These are phyloP conservation scores for Colletotrichum cereale DNA, from an alignment of 2,329 filamentous ascomycete species.

Conservation along the genomic window DNA sequence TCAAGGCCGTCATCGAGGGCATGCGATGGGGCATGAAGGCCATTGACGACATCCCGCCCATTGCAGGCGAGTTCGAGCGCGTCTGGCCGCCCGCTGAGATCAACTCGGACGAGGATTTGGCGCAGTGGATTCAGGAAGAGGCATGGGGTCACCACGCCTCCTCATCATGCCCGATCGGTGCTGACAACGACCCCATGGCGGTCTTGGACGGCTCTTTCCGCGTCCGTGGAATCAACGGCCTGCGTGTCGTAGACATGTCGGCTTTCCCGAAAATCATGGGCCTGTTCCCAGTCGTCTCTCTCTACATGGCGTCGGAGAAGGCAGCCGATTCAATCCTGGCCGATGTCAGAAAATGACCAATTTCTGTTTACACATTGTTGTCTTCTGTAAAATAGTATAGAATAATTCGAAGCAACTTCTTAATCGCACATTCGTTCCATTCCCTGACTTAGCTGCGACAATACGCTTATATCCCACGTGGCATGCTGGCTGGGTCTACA, in stretches of 20 bases:
- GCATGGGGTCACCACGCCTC: constrained; percentile 70
- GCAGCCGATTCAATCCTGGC: neutral
- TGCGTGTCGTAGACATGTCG: constrained; percentile 71
- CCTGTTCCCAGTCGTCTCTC: neutral
- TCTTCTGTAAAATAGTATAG: too few species aligned
- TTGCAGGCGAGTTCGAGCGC: constrained; percentile 51
- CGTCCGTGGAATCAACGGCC: constrained; percentile 63
- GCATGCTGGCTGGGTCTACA: too few species aligned
- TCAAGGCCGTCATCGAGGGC: constrained; percentile 62
- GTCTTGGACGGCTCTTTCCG: constrained; percentile 64
- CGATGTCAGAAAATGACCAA: too few species aligned
- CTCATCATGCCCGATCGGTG: constrained; percentile 67
- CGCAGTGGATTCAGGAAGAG: constrained; percentile 58
- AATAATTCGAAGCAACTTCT: too few species aligned
- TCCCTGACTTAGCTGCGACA: too few species aligned
- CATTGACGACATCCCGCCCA: constrained; percentile 43
- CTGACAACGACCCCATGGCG: constrained; percentile 61
- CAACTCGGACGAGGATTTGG: constrained; percentile 45
- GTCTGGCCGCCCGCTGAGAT: constrained; percentile 51
- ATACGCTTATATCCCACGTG: too few species aligned
- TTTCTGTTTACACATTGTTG: too few species aligned
- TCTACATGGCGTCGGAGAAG: constrained; percentile 9
- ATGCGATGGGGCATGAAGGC: constrained; percentile 45
- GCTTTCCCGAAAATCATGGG: constrained; percentile 55
- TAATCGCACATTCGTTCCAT: too few species aligned